Conservation (phyloP, 768 basidiomycete species). For the Phlegmacium glaucopus region DNA sequence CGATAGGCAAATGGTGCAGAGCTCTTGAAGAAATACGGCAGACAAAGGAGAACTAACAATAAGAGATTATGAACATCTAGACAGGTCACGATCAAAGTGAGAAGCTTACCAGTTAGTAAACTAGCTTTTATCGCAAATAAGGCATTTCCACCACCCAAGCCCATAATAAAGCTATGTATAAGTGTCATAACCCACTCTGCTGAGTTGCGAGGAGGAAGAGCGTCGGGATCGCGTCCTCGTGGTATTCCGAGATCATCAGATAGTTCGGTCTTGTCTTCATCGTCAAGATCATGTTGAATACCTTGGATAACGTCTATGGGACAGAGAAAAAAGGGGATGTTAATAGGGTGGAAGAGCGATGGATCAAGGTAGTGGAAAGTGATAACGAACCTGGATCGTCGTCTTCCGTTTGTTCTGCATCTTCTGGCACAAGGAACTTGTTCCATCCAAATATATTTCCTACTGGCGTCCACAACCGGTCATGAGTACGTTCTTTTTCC, state of each 20-base stretch:
- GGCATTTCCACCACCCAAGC: constrained; percentile 53
- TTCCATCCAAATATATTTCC: constrained; percentile 38
- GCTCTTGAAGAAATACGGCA: constrained; percentile 55
- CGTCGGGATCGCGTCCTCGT: constrained; percentile 66
- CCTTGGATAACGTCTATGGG: constrained; percentile 52
- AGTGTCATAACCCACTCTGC: constrained; percentile 50
- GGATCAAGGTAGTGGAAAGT: neutral
- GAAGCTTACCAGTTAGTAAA: constrained; percentile 37
- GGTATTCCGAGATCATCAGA: constrained; percentile 53
- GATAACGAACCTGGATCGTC: constrained; percentile 60
- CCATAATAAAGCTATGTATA: constrained; percentile 36
- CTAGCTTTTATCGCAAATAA: constrained; percentile 74
- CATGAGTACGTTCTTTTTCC: constrained; percentile 42
- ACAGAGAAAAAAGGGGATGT: neutral
- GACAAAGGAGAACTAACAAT: constrained; percentile 39
- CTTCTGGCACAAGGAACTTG: constrained; percentile 43
- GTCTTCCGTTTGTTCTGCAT: constrained; percentile 46
- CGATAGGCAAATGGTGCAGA: constrained; percentile 43
- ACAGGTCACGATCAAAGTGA: neutral
- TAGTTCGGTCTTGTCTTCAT: neutral
- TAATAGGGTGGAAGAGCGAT: neutral
- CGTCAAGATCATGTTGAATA: constrained; percentile 31
- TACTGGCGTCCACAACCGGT: constrained; percentile 58
- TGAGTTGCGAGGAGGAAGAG: constrained; percentile 60
- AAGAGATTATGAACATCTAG: neutral